phyloP scores from a whole-genome alignment of 2,329 filamentous ascomycete genomes.

The Mollisia scopiformis region DNA sequence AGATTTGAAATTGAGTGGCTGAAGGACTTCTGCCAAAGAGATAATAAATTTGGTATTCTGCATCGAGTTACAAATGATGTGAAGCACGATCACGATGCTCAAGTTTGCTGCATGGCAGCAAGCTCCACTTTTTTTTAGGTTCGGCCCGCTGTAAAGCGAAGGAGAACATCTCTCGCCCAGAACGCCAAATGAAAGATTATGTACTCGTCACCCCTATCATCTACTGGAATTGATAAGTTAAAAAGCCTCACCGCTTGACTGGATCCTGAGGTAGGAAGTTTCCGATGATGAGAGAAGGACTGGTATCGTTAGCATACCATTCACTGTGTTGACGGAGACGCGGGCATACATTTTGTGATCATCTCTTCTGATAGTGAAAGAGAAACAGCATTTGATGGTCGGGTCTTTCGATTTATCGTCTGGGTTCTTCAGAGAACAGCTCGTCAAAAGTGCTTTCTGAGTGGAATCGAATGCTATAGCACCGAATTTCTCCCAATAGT shows the following conservation, averaged over 20 bases:
- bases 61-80: neutral
- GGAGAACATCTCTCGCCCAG: conserved; percentile 4
- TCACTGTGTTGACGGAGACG: neutral
- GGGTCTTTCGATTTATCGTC: conserved; percentile 68
- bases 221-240: conserved; percentile 32
- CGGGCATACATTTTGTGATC: conserved; percentile 88
- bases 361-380: conserved; percentile 93
- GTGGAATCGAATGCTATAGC: conserved; percentile 94
- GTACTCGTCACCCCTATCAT: conserved; percentile 21
- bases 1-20: neutral
- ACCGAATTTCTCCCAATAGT: conserved; percentile 99
- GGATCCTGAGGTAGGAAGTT: conserved; percentile 92
- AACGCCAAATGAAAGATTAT: conserved; percentile 13
- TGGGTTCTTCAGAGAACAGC: conserved; percentile 86
- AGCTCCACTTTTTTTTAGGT: neutral
- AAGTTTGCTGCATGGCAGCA: neutral
- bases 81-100: too few species aligned
- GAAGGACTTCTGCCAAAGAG: neutral
- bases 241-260: conserved; percentile 40
- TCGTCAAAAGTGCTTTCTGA: conserved; percentile 94
- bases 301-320: conserved; percentile 40
- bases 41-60: neutral
- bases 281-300: conserved; percentile 91
- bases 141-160: conserved; percentile 3
- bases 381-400: conserved; percentile 92